A percentile compares a stretch with the other conserved stretches of the same genome.
Conservation (phyloP, 441 rosid genomes). For the Erodium moschatum region DNA sequence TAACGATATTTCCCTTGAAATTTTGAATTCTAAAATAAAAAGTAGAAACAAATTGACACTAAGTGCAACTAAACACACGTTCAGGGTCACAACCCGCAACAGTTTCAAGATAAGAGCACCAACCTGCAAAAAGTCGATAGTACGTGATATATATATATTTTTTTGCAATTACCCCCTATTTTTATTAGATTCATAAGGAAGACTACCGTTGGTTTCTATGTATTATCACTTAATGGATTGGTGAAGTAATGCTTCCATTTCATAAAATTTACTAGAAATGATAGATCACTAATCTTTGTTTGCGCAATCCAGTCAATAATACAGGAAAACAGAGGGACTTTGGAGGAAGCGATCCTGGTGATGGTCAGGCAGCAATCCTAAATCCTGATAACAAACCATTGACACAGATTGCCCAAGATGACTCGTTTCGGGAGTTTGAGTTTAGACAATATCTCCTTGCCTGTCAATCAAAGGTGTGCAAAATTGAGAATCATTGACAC, state of each 20-base stretch:
- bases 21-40: too few relatives aligned
- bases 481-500: neutral
- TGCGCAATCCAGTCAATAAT: constrained; percentile 49
- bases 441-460: constrained; percentile 94
- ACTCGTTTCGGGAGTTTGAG: constrained; percentile 87
- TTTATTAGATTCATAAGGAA: neutral
- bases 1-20: too few relatives aligned
- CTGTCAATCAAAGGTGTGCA: constrained; percentile 78
- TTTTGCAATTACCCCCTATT: neutral
- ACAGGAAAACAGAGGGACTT: constrained; percentile 71
- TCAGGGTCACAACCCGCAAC: too few relatives aligned
- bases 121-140: too few relatives aligned
- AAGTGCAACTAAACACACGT: too few relatives aligned
- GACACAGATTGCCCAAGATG: constrained; percentile 87
- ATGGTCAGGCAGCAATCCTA: constrained; percentile 81
- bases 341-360: constrained; percentile 84
- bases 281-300: constrained; percentile 21
- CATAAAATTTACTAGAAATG: constrained; percentile 1
- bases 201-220: neutral
- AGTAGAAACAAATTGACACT: too few relatives aligned
- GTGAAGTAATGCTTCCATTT: neutral
- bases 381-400: constrained; percentile 66
- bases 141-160: too few relatives aligned
- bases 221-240: neutral
- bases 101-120: too few relatives aligned